These are phyloP conservation scores for Claviceps lovelessii DNA, from an alignment of 2,329 filamentous ascomycete species.

Conservation along the genomic window DNA sequence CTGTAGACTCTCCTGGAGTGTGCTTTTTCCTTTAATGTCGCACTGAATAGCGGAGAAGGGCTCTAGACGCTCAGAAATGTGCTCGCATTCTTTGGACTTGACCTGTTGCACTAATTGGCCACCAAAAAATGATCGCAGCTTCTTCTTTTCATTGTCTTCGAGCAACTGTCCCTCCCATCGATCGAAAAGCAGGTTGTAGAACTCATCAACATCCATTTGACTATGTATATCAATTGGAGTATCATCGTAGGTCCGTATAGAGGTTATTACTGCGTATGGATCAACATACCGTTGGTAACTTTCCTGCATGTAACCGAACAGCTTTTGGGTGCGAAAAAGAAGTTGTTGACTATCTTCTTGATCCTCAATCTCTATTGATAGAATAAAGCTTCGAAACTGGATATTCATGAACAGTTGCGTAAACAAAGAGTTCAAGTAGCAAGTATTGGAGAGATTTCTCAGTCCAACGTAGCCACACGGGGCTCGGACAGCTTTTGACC, in stretches of 20 bases:
- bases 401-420: constrained; percentile 95
- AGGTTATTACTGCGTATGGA: constrained; percentile 55
- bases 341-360: constrained; percentile 46
- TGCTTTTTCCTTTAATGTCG: constrained; percentile 84
- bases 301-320: constrained; percentile 80
- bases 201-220: constrained; percentile 98
- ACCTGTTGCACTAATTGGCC: constrained; percentile 89
- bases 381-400: constrained; percentile 71
- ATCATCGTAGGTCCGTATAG: constrained; percentile 72
- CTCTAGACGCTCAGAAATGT: constrained; percentile 82
- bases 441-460: constrained; percentile 88
- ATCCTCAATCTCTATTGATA: constrained; percentile 46
- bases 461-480: constrained; percentile 75
- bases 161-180: constrained; percentile 74
- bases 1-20: constrained; percentile 71
- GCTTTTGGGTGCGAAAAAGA: constrained; percentile 59
- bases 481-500: constrained; percentile 54
- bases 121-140: constrained; percentile 73
- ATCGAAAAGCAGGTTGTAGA: constrained; percentile 88
- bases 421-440: constrained; percentile 89
- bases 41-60: constrained; percentile 91
- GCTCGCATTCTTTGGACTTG: constrained; percentile 84
- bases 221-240: constrained; percentile 69
- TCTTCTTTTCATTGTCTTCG: constrained; percentile 50
- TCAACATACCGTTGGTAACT: constrained; percentile 61